phyloP scores from a whole-genome alignment of 352 stramenopile genomes.

The Lagenidium giganteum region DNA sequence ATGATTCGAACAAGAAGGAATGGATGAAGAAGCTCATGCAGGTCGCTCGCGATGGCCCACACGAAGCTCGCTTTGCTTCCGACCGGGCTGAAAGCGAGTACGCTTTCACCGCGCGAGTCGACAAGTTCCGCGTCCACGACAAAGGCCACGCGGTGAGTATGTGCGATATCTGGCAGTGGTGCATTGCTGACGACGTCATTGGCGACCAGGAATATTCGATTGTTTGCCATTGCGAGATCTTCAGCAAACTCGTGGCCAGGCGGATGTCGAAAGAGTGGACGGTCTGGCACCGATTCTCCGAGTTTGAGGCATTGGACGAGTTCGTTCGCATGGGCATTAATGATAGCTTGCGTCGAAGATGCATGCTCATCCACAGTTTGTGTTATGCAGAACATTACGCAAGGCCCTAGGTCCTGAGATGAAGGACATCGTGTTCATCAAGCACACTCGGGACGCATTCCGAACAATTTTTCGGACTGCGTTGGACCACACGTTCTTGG shows the following conservation, averaged over 20 bases:
- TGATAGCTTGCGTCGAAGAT: not conserved
- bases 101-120: constrained; percentile 32
- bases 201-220: constrained; percentile 53
- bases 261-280: constrained; percentile 54
- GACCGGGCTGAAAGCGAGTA: constrained; percentile 30
- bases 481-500: constrained; percentile 54
- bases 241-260: constrained; percentile 35
- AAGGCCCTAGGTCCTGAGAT: constrained; percentile 38
- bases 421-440: constrained; percentile 41
- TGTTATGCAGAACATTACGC: constrained; percentile 27
- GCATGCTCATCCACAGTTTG: not conserved
- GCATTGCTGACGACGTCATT: not conserved
- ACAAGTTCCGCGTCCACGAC: constrained; percentile 25
- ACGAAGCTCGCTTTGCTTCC: constrained; percentile 29
- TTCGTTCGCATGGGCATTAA: constrained; percentile 8
- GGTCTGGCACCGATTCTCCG: constrained; percentile 60
- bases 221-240: constrained; percentile 49
- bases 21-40: constrained; percentile 48
- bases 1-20: constrained; percentile 43
- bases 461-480: constrained; percentile 38
- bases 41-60: constrained; percentile 35
- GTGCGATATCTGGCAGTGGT: not conserved
- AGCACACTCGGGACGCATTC: constrained; percentile 45
- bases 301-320: constrained; percentile 58
- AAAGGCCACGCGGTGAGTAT: constrained; percentile 11